Conservation (phyloP, 306 rosid genomes). For the Malus asiatica region DNA sequence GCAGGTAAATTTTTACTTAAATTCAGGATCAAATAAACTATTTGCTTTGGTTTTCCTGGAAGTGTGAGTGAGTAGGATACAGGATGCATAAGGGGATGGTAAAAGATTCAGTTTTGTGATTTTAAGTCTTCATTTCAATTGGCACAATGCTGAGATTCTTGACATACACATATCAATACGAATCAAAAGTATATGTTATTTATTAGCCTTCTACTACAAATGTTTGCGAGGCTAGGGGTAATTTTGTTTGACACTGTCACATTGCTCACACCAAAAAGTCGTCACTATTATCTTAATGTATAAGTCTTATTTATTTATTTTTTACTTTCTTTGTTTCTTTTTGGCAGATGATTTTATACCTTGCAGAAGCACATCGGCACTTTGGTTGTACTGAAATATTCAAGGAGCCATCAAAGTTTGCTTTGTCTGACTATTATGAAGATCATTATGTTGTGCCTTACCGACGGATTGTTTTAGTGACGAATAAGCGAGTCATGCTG, state of each 20-base stretch:
- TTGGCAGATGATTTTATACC: constrained; percentile 80
- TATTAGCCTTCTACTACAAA: not conserved
- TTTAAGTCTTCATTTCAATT: not conserved
- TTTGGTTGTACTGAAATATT: constrained; percentile 92
- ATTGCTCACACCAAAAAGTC: too few species aligned
- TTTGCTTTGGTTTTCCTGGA: not conserved
- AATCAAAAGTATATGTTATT: not conserved
- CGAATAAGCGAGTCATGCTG: constrained; percentile 83
- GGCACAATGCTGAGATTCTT: not conserved
- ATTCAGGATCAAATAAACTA: not conserved
- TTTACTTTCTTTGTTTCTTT: not conserved
- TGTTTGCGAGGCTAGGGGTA: not conserved
- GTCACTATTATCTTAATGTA: not conserved
- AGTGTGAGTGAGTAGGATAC: not conserved
- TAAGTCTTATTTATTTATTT: not conserved
- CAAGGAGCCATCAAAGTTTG: constrained; percentile 95
- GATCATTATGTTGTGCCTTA: constrained; percentile 68
- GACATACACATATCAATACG: not conserved
- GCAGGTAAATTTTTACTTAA: constrained; percentile 48
- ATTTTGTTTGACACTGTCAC: not conserved
- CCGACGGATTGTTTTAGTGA: constrained; percentile 75
- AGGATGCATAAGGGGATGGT: not conserved
- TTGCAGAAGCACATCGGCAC: constrained; percentile 83
- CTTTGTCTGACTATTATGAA: constrained; percentile 86
- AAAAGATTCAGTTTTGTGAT: not conserved